A percentile compares a stretch with the other conserved stretches of the same genome.
Conservation (phyloP, 1,139 yeast genomes). For the Magnusiomyces tetraspermus region DNA sequence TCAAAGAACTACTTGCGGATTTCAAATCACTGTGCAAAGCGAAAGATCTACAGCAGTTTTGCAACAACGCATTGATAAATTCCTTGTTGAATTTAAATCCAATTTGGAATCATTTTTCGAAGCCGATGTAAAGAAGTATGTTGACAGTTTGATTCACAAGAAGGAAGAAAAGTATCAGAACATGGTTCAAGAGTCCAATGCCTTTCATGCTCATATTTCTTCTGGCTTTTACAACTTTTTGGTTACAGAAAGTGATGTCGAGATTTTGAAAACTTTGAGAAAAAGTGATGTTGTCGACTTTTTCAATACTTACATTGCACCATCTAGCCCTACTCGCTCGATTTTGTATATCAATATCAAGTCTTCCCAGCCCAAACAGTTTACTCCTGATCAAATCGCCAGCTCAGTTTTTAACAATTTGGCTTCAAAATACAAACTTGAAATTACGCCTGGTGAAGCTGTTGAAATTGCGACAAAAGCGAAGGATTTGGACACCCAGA, state of each 20-base stretch:
- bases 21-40: conserved; percentile 75
- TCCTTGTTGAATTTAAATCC: conserved; percentile 38
- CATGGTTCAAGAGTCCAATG: conserved; percentile 59
- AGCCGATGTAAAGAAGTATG: conserved; percentile 59
- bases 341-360: conserved; percentile 59
- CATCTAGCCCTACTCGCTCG: conserved; percentile 35
- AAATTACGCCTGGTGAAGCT: conserved; percentile 21
- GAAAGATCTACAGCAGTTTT: conserved; percentile 68
- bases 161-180: conserved; percentile 68
- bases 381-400: conserved; percentile 19
- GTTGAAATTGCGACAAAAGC: conserved; percentile 18
- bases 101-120: conserved; percentile 40
- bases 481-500: conserved; percentile 12
- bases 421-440: conserved; percentile 67
- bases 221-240: conserved; percentile 73
- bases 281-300: conserved; percentile 50
- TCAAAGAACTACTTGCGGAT: conserved; percentile 67
- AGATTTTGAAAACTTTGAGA: conserved; percentile 43
- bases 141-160: conserved; percentile 55
- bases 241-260: conserved; percentile 46
- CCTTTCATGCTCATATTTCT: conserved; percentile 58
- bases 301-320: conserved; percentile 41
- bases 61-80: conserved; percentile 66
- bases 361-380: conserved; percentile 38
- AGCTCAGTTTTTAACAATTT: conserved; percentile 34